A percentile compares a stretch with the other conserved stretches of the same genome.
Evolutionary conservation across 768 basidiomycete species (phyloP).

Genomic region (Suillus luteus): DNA sequence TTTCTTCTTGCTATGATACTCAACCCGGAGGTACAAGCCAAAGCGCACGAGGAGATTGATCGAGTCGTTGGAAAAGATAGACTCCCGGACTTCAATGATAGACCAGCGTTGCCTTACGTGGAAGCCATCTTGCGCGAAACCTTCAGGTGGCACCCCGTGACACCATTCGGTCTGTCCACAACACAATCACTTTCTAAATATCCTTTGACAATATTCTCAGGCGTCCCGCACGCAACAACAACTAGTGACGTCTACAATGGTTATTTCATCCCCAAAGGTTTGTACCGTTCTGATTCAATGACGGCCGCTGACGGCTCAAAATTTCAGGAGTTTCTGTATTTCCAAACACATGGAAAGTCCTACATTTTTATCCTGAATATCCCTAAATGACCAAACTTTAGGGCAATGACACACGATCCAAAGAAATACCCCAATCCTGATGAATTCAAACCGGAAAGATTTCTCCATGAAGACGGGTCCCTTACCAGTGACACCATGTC

Average conservation of each 20-base stretch:
- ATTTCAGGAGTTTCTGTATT: background rate
- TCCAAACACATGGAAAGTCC: background rate
- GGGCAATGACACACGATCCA: background rate
- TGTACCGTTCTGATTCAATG: background rate
- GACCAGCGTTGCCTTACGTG: background rate
- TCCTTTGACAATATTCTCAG: background rate
- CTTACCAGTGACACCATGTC: background rate
- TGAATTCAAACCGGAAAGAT: background rate
- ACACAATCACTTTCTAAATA: background rate
- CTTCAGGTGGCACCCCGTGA: background rate
- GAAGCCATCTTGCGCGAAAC: background rate
- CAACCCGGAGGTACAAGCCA: background rate
- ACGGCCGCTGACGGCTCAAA: background rate
- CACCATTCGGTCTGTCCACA: background rate
- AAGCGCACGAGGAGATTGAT: background rate
- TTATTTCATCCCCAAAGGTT: background rate
- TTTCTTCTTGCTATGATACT: background rate
- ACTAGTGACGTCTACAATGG: background rate
- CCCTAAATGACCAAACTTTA: background rate
- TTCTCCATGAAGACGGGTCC: background rate
- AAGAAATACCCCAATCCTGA: background rate
- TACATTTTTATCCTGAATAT: background rate
- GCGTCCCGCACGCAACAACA: background rate
- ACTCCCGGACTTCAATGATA: background rate
- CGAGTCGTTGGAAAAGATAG: background rate